Base-by-base conservation (phyloP, 2,329 filamentous ascomycete genomes). In the Colletotrichum siamense region DNA sequence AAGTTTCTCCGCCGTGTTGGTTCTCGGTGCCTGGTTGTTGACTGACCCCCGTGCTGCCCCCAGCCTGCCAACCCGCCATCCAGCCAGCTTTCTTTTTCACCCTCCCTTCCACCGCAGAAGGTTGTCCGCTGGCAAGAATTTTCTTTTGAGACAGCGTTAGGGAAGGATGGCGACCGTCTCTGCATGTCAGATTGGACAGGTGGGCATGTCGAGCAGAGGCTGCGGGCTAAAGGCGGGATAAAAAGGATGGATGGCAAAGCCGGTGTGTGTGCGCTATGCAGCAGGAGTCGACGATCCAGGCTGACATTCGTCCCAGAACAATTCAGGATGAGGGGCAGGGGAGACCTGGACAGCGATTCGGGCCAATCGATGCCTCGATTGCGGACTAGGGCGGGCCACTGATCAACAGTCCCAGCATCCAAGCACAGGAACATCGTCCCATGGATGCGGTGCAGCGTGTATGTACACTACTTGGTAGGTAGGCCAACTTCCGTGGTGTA, bases 361-460 rank as follows among this genome's bases (percentile, higher is more conserved):
- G 63, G 44, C 70, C 73, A 76, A 73, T 76, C 44, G 55, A 75
- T 67, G 24, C 32, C 30, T 52, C 70, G 34, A 28, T 61, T 9
- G 55, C 59, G 57, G 64, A 22, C 18, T 15, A 24, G 18, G n/a
- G n/a, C 36, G 44, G 63, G 44, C 36, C 26, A 64, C 39, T 22
- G 73, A 73, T 73, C 70, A 65, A 49, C 63, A 68, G 55, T 62
- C 62, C 73, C 26, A 73, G 49, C 32, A 49, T 61, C 34, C 55
- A 72, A 67, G 73, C 62, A 64, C 63, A 76, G 70, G 61, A 69
- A 73, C 64, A 73, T 73, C 73, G 57, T 76, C 69, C 69, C 63
- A 73, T 73, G 69, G 63, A 44, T 68, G 36, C 71, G 62, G 69
- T 66, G 62, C 73, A 55, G 73, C 55, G 24, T 34, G 72, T 30